phyloP scores from a whole-genome alignment of 768 basidiomycete species.

The Panus rudis region DNA sequence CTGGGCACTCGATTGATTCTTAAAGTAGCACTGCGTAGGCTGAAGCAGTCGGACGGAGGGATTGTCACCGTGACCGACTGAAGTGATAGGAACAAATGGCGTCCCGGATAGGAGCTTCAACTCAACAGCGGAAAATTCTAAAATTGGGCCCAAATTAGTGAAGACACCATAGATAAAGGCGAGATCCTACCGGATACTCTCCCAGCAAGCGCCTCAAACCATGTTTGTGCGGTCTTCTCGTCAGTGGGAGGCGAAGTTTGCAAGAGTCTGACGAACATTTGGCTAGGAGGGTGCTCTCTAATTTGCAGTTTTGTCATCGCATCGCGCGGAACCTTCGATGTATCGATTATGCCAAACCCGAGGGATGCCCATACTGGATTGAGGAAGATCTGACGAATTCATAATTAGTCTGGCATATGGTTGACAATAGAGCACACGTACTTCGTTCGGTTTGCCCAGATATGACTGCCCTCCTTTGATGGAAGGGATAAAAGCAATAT shows the following conservation, averaged over 20 bases:
- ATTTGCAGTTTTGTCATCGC: constrained; percentile 61
- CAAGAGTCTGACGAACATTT: constrained; percentile 52
- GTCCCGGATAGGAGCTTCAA: constrained; percentile 48
- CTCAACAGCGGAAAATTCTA: constrained; percentile 55
- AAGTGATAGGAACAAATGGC: constrained; percentile 54
- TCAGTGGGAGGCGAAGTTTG: constrained; percentile 52
- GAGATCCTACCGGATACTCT: constrained; percentile 47
- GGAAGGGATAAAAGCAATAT: constrained; percentile 77
- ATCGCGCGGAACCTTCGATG: constrained; percentile 42
- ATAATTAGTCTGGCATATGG: background rate
- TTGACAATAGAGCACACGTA: constrained; percentile 22
- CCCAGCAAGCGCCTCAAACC: constrained; percentile 64
- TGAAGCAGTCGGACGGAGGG: constrained; percentile 37
- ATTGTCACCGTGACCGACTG: constrained; percentile 22
- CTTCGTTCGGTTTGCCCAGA: constrained; percentile 61
- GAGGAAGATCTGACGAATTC: constrained; percentile 55
- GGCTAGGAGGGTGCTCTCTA: constrained; percentile 58
- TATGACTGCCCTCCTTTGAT: constrained; percentile 41
- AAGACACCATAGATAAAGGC: background rate
- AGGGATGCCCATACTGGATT: constrained; percentile 60
- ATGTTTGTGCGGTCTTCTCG: constrained; percentile 45
- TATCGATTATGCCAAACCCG: constrained; percentile 70
- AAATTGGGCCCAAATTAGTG: background rate
- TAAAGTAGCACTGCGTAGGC: constrained; percentile 68
- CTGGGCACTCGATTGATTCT: constrained; percentile 39